Evolutionary conservation across 2,329 filamentous ascomycete species (phyloP).

Genomic region (Neophaeococcomyces mojaviensis): DNA sequence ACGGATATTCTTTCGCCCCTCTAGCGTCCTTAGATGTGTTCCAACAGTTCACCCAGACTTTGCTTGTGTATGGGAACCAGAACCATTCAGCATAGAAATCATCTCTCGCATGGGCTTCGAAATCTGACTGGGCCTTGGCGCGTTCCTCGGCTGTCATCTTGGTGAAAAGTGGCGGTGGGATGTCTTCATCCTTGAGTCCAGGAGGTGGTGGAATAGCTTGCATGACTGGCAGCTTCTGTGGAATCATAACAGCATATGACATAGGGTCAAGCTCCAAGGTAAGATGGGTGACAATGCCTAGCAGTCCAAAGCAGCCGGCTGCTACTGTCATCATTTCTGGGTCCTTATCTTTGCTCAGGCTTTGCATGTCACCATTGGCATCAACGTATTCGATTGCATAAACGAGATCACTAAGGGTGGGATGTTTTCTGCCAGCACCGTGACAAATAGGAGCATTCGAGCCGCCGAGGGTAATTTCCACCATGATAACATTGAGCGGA

Average conservation of each 20-base stretch:
- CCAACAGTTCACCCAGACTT: constrained; percentile 42
- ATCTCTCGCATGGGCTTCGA: constrained; percentile 31
- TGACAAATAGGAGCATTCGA: constrained; percentile 42
- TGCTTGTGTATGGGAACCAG: constrained; percentile 41
- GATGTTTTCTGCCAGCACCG: constrained; percentile 36
- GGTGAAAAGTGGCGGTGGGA: constrained; percentile 33
- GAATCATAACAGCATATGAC: constrained; percentile 39
- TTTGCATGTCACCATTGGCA: constrained; percentile 34
- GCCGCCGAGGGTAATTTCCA: constrained; percentile 41
- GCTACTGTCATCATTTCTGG: constrained; percentile 34
- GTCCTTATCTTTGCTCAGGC: constrained; percentile 27
- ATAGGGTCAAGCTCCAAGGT: constrained; percentile 41
- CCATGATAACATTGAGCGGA: constrained; percentile 41
- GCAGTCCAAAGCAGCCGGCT: constrained; percentile 38
- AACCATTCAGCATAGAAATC: constrained; percentile 44
- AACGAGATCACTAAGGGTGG: constrained; percentile 39
- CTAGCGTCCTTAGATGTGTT: constrained; percentile 23
- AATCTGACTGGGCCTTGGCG: constrained; percentile 31
- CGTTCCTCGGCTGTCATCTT: constrained; percentile 23
- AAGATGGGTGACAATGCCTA: constrained; percentile 44
- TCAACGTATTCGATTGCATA: constrained; percentile 41
- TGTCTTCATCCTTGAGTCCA: constrained; percentile 26
- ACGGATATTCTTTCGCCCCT: constrained; percentile 21
- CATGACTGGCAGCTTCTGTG: constrained; percentile 35
- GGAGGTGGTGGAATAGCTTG: constrained; percentile 38